Evolutionary conservation across 169 alveolate species (phyloP), one percentile per base, ranked within the genome.

Genomic region (Plasmodium fragile): DNA sequence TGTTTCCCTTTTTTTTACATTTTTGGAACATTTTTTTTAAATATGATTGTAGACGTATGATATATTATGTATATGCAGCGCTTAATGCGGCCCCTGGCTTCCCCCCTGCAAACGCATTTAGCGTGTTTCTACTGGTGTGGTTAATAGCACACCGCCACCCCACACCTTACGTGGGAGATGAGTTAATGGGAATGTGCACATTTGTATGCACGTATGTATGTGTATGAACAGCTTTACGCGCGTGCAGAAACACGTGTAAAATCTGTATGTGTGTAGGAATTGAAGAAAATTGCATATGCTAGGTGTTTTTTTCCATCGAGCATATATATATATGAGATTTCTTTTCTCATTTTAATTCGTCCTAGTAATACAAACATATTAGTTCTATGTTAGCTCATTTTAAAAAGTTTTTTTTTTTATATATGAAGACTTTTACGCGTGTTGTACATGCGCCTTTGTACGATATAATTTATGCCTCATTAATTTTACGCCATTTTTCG

Each of bases 1-100:
- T 25, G 36, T 49, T 11, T 49, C 59, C 28, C 45, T 70, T 41
- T 83, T 43, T 82, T 59, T 65, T 82, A 39, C 41, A 16, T 65
- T 32, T 72, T 72, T 83, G 49, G 41, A 53, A 41, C 11, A 34
- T 39, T 8, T 13, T 55, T 81, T 81, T 81, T 81, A 30, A 81
- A 81, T 13, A 59, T 28, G 25, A 25, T 34, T 32, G 43, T 55
- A 55, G 49, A 65, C 28, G 41, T 49, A 13, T 81, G 39, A n/a
- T 16, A 71, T 41, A 70, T 45, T 45, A 82, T 82, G 69, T 65
- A 65, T 28, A 22, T 65, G 36, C 25, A 22, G 36, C 39, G 75
- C 25, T 65, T 18, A 65, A 13, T 16, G 22, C 22, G 16, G 16
- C 59, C 59, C 59, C 59, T 49, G 25, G 59, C 59, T 1, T 49